Evolutionary conservation across 352 stramenopile genomes (phyloP).

Genomic region (Phytophthora sansomeana): DNA sequence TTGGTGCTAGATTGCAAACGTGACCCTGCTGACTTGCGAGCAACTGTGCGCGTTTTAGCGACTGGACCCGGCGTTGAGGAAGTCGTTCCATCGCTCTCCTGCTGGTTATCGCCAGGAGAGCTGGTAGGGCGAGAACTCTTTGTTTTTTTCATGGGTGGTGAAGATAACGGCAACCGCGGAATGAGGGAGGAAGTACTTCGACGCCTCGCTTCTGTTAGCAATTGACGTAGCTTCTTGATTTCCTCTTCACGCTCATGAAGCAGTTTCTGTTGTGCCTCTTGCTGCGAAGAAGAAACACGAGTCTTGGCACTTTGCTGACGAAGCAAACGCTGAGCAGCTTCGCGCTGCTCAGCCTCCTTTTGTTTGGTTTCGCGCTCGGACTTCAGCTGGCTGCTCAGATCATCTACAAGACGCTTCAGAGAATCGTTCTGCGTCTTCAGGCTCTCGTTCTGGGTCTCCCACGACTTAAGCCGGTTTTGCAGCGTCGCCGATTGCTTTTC

Average conservation of each 20-base stretch:
- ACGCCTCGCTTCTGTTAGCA: constrained; percentile 75
- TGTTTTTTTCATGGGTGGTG: constrained; percentile 54
- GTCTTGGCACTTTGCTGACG: constrained; percentile 75
- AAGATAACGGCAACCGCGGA: constrained; percentile 54
- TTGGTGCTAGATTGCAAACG: constrained; percentile 31
- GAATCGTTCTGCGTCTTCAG: constrained; percentile 70
- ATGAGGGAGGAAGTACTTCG: constrained; percentile 79
- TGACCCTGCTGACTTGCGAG: constrained; percentile 22
- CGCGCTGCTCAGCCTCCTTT: constrained; percentile 73
- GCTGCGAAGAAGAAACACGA: constrained; percentile 71
- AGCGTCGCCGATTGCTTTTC: constrained; percentile 87
- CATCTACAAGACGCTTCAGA: constrained; percentile 73
- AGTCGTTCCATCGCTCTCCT: constrained; percentile 37
- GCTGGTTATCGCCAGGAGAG: constrained; percentile 39
- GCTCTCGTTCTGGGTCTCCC: constrained; percentile 74
- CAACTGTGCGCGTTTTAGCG: constrained; percentile 26
- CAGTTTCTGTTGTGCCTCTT: constrained; percentile 72
- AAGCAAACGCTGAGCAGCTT: constrained; percentile 65
- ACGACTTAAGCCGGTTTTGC: constrained; percentile 81
- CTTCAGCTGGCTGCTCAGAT: constrained; percentile 76
- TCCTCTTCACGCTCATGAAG: constrained; percentile 82
- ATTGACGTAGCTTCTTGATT: constrained; percentile 79
- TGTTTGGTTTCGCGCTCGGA: constrained; percentile 73
- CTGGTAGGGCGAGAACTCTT: constrained; percentile 36
- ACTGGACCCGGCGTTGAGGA: constrained; percentile 15